A percentile compares a stretch with the other conserved stretches of the same genome.
These are phyloP conservation scores for Pyrenophora tritici-repentis DNA, from an alignment of 2,329 filamentous ascomycete species.

Conservation along the genomic window DNA sequence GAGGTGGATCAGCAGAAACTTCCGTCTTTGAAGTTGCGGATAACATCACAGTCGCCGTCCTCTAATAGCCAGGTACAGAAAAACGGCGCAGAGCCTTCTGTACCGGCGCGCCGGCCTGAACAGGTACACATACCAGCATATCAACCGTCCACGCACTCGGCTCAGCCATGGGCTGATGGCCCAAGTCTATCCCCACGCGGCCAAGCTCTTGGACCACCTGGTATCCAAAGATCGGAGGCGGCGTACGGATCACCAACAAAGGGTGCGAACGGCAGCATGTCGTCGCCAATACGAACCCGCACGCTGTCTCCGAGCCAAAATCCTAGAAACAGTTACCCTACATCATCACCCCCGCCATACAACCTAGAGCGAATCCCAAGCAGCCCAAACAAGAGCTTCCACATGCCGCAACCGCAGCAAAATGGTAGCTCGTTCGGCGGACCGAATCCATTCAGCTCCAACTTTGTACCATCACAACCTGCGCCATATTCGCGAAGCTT, in stretches of 20 bases:
- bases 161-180: conserved; percentile 47
- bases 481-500: conserved; percentile 34
- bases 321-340: conserved; percentile 25
- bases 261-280: conserved; percentile 32
- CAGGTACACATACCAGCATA: conserved; percentile 29
- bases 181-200: conserved; percentile 53
- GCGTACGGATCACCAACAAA: conserved; percentile 42
- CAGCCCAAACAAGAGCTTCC: conserved; percentile 35
- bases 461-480: conserved; percentile 26
- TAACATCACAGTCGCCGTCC: conserved; percentile 56
- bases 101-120: conserved; percentile 18
- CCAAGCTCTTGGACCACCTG: conserved; percentile 51
- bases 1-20: conserved; percentile 66
- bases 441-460: conserved; percentile 20
- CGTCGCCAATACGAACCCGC: conserved; percentile 31
- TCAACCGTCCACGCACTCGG: conserved; percentile 26
- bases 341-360: conserved; percentile 44
- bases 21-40: conserved; percentile 63
- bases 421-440: conserved; percentile 36
- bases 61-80: conserved; percentile 18
- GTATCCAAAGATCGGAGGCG: conserved; percentile 46
- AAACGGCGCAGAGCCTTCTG: conserved; percentile 24
- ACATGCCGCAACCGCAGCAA: conserved; percentile 28
- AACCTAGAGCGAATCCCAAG: conserved; percentile 30
- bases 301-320: conserved; percentile 29